phyloP scores from a whole-genome alignment of 208 protist genomes.

The Endotrypanum monterogeii region DNA sequence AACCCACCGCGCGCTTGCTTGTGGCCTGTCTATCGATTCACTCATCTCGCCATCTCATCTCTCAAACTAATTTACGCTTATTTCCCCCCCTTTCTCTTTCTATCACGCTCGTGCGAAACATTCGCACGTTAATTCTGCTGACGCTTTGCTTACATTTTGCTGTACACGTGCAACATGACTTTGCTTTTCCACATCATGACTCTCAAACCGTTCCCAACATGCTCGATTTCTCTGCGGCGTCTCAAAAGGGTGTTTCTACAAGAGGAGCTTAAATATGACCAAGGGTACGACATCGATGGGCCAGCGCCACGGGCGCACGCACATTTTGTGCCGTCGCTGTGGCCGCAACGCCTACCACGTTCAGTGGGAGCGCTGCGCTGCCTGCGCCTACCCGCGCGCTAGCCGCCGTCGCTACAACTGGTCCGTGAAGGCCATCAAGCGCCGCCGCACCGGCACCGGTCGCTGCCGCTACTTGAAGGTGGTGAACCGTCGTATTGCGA shows the following conservation, averaged over 20 bases:
- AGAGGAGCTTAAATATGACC: conserved; percentile 53
- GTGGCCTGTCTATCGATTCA: not conserved
- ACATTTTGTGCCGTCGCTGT: conserved; percentile 98
- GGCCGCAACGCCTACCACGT: conserved; percentile 97
- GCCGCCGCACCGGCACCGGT: conserved; percentile 98
- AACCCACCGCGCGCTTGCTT: not conserved
- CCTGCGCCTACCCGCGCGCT: conserved; percentile 97
- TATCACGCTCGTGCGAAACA: not conserved
- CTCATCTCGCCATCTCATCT: not conserved
- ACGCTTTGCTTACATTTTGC: not conserved
- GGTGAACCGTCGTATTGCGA: conserved; percentile 96
- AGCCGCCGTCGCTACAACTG: conserved; percentile 97
- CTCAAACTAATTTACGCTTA: conserved; percentile 2
- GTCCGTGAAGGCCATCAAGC: conserved; percentile 97
- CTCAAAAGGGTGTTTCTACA: not conserved
- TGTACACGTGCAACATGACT: not conserved
- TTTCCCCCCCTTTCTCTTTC: conserved; percentile 3
- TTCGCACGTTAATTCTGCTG: not conserved
- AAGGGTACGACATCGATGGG: conserved; percentile 90
- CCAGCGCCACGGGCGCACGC: conserved; percentile 90
- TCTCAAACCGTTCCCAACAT: not conserved
- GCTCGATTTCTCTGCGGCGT: not conserved
- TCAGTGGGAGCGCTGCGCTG: conserved; percentile 97
- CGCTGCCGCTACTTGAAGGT: conserved; percentile 98
- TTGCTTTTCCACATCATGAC: not conserved